Base-by-base conservation (phyloP, 2,329 filamentous ascomycete genomes). In the Xylariomycetidae sp. region DNA sequence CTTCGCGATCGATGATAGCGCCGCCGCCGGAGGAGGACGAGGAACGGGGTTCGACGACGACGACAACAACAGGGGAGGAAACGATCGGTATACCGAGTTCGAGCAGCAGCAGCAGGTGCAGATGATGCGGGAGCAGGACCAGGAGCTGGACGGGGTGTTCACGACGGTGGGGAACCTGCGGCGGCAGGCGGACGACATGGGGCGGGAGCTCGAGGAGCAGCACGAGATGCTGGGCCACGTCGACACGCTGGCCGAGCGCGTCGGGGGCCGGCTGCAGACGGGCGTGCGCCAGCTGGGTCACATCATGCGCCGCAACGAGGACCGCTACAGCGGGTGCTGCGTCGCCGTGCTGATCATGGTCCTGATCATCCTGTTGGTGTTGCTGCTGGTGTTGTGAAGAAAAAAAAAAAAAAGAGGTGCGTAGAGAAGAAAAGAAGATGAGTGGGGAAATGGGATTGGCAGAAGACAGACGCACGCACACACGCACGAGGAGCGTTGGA, bases 151-250 rank as follows among this genome's bases (percentile, higher is more conserved):
- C 56, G 86, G 85, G 12, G 90, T 98, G 29, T 95, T 94, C 57
- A 78, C 82, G 46, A 97, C 90, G 1, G 92, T 98, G 16, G 90
- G 89, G 3, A 96, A 88, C 56, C 64, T 98, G 55, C 72, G 90
- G 36, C 74, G 84, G 55, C 92, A 97, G 70, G 94, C 92, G 2
- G 82, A 94, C 61, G 86, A 88, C 49, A 98, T 98, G 90, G 90
- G 92, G 2, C 72, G 90, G 37, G 92, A 98, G 67, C 70, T 98
- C 28, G 94, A 96, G 63, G 92, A 98, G 66, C 92, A 98, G 70
- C 75, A 74, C 15, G 86, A 88, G 59, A 83, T 97, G 75, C 70
- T 98, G 37, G 82, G 92, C 43, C 81, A 85, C 33, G 84, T 94
- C 25, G 90, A 97, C 61, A 75, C 72, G 18, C 70, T 94, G 36